Base-by-base conservation (phyloP, 2,329 filamentous ascomycete species). In the Hypoxylon sp. region DNA sequence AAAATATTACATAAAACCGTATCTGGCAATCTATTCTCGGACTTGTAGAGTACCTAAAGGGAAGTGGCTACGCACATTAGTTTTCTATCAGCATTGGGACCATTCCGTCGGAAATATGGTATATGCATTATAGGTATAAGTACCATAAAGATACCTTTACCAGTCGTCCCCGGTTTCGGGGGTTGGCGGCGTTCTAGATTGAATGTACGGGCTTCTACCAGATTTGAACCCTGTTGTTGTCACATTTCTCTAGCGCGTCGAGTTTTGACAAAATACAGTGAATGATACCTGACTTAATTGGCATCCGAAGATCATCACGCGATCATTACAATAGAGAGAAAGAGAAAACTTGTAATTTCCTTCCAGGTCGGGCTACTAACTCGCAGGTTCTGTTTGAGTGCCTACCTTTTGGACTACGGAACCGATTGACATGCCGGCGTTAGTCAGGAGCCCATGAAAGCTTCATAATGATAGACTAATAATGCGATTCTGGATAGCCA, bases 91-190 rank as follows among this genome's bases (percentile, higher is more conserved):
- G 29, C 29, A 21, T 60, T 55, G 57, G 61, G 54, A 57, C 67
- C 67, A 67, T 43, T 53, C 64, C 60, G 58, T 62, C 63, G 67
- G 67, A 67, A 67, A 65, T 39, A 9, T 41, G 57, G 34, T 39
- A 37, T 53, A 32, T 60, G 60, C 43, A 59, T 41, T 23, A 48
- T 8, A 63, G 25, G 61, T 61, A 61, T 50, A 50, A 37, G 51
- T 68, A 68, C 62, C 41, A 46, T 63, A 21, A 51, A 6, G 58
- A 61, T 65, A 68, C 65, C 47, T 60, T 6, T 46, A 51, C 8
- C 47, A 48, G 6, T 27, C 25, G 23, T 58, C 50, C 57, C 67
- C 67, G 61, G 55, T 43, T 67, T 69, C 61, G 63, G 67, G 57
- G 58, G 48, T 37, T 54, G 46, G 54, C 51, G 51, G 51, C 23